Evolutionary conservation across 352 stramenopile genomes (phyloP), one percentile per base, ranked within the genome.

Genomic region (Pythium pyrilobum): DNA sequence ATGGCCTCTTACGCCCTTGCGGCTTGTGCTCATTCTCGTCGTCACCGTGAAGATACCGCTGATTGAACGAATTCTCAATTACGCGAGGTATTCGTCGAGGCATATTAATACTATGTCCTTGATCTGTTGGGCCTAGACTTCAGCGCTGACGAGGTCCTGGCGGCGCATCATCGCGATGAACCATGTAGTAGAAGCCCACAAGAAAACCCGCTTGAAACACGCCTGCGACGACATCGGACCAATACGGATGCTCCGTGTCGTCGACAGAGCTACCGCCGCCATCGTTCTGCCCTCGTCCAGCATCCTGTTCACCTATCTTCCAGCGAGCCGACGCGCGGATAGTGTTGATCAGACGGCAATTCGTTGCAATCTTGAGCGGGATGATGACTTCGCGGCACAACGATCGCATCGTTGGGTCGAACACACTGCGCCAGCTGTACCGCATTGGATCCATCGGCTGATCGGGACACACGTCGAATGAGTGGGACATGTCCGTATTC

Each of bases 101-200:
- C n/a, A n/a, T n/a, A n/a, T n/a, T n/a, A n/a, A n/a, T n/a, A n/a
- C n/a, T n/a, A n/a, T n/a, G n/a, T n/a, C n/a, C n/a, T n/a, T n/a
- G n/a, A n/a, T n/a, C n/a, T n/a, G n/a, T n/a, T 18, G 34, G 16
- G 16, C 6, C 34, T 39, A 39, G 12, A 39, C 13, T 39, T 42
- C 36, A 25, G 9, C 36, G n/a, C 36, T 7, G 5, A 4, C 11
- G 4, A 8, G 39, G 4, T 29, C 21, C 21, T 5, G 18, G 39
- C 8, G 39, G 4, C 4, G 39, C 27, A 24, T 56, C 25, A 5
- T 47, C 23, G 20, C 29, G 21, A n/a, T 43, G 6, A 3, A 32
- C 24, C n/a, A 50, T 48, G 24, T 57, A 57, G 29, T 32, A 57
- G 38, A 57, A 57, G 1, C 39, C 50, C 25, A 57, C 50, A 28